These are phyloP conservation scores for Diaporthe sp. DNA, from an alignment of 2,329 filamentous ascomycete genomes.

Conservation along the genomic window DNA sequence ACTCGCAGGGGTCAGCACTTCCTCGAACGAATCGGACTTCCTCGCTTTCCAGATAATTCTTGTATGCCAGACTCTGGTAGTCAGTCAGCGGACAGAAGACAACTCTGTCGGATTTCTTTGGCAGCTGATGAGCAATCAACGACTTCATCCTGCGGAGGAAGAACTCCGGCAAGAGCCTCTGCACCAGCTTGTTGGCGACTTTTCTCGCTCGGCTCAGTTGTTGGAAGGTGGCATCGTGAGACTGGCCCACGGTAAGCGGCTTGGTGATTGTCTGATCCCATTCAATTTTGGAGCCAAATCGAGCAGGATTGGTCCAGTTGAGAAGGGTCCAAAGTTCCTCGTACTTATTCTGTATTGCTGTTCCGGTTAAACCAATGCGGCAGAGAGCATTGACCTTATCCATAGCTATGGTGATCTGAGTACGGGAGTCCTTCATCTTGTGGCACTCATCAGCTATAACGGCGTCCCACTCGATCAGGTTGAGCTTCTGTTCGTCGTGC, in stretches of 20 bases:
- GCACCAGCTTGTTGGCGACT: slow-evolving; percentile 85
- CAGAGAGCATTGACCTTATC: slow-evolving; percentile 91
- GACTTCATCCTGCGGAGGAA: slow-evolving; percentile 95
- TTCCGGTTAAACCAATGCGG: slow-evolving; percentile 92
- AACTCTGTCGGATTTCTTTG: slow-evolving; percentile 93
- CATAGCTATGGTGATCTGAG: slow-evolving; percentile 87
- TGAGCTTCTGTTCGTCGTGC: slow-evolving; percentile 79
- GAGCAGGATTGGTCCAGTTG: slow-evolving; percentile 94
- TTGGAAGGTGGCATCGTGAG: slow-evolving; percentile 87
- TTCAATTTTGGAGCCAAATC: slow-evolving; percentile 71
- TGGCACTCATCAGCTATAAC: slow-evolving; percentile 97
- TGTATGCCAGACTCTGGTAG: slow-evolving; percentile 84
- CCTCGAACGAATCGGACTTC: slow-evolving; percentile 77
- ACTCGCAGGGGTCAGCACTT: slow-evolving; percentile 77
- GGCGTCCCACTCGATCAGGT: slow-evolving; percentile 91
- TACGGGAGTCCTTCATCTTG: slow-evolving; percentile 81
- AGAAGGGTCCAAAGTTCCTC: slow-evolving; percentile 96
- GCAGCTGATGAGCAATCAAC: slow-evolving; percentile 90
- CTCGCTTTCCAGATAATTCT: slow-evolving; percentile 81
- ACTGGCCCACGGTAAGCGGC: slow-evolving; percentile 88
- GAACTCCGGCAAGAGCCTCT: slow-evolving; percentile 89
- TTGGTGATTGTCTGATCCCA: slow-evolving; percentile 85
- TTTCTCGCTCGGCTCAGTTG: slow-evolving; percentile 85
- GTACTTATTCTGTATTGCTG: slow-evolving; percentile 97
- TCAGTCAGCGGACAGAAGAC: slow-evolving; percentile 94